phyloP scores from a whole-genome alignment of 352 stramenopile species.

The Globisporangium ultimum region DNA sequence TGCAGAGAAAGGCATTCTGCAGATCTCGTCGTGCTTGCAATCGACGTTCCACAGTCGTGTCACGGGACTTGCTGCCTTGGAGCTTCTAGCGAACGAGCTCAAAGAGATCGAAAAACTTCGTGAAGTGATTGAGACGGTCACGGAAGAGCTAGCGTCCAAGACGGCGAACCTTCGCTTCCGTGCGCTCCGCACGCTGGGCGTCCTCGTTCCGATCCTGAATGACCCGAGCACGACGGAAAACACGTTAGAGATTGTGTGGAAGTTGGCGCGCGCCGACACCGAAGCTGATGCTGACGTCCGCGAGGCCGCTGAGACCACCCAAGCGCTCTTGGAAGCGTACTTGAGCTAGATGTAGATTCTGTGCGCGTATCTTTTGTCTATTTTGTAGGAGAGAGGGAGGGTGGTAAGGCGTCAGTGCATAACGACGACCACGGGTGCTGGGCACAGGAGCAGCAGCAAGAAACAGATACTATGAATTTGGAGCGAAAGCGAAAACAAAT shows the following conservation, averaged over 20 bases:
- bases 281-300: conserved; percentile 74
- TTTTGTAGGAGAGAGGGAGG: conserved; percentile 9
- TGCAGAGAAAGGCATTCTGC: conserved; percentile 57
- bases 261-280: conserved; percentile 51
- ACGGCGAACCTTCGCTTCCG: conserved; percentile 82
- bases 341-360: conserved; percentile 28
- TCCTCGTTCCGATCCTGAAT: conserved; percentile 67
- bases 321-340: conserved; percentile 43
- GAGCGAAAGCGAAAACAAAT: too few species aligned
- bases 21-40: conserved; percentile 57
- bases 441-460: neutral
- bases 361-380: conserved; percentile 10
- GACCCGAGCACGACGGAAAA: conserved; percentile 59
- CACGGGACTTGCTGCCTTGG: conserved; percentile 65
- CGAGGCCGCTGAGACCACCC: conserved; percentile 61
- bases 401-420: conserved; percentile 4
- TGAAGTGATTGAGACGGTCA: conserved; percentile 57
- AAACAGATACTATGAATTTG: too few species aligned
- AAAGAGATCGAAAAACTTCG: conserved; percentile 68
- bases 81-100: conserved; percentile 57
- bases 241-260: conserved; percentile 74
- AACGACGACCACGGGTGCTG: conserved; percentile 1
- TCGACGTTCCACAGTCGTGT: conserved; percentile 73
- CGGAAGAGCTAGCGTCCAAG: conserved; percentile 75
- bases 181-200: conserved; percentile 60